Conservation (phyloP, 768 basidiomycete species). For the Psilocybe cubensis region DNA sequence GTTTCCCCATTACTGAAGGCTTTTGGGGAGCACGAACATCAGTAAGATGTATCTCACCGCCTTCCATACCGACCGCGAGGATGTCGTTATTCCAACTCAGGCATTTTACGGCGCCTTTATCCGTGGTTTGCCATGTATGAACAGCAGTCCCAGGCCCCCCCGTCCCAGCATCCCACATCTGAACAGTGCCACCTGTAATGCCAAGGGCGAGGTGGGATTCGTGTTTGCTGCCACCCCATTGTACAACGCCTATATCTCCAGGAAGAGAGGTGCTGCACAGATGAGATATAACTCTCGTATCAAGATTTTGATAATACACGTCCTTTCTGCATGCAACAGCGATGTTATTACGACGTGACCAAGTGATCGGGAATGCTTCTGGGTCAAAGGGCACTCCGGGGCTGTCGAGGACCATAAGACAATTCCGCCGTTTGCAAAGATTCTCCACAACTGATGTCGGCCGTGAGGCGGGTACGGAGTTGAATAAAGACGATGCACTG, state of each 20-base stretch:
- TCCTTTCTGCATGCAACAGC: conserved; percentile 64
- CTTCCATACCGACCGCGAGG: conserved; percentile 65
- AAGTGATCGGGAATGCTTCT: conserved; percentile 61
- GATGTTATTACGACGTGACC: conserved; percentile 63
- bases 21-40: conserved; percentile 53
- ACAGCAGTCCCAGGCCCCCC: conserved; percentile 29
- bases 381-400: conserved; percentile 60
- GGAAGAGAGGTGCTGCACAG: conserved; percentile 40
- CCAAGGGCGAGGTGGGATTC: conserved; percentile 54
- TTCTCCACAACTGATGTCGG: conserved; percentile 61
- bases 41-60: conserved; percentile 67
- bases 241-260: conserved; percentile 48
- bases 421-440: conserved; percentile 55
- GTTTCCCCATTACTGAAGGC: conserved; percentile 54
- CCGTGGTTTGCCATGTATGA: conserved; percentile 43
- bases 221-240: conserved; percentile 49
- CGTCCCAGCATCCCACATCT: conserved; percentile 53
- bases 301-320: conserved; percentile 66
- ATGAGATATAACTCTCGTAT: conserved; percentile 54
- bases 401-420: conserved; percentile 63
- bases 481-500: conserved; percentile 56
- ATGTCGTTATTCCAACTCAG: conserved; percentile 64
- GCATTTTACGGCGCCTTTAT: conserved; percentile 24
- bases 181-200: conserved; percentile 50
- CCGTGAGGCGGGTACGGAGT: conserved; percentile 26